Evolutionary conservation across 371 early-diverging fungal genomes (phyloP).

Genomic region (Syncephalis fuscata): DNA sequence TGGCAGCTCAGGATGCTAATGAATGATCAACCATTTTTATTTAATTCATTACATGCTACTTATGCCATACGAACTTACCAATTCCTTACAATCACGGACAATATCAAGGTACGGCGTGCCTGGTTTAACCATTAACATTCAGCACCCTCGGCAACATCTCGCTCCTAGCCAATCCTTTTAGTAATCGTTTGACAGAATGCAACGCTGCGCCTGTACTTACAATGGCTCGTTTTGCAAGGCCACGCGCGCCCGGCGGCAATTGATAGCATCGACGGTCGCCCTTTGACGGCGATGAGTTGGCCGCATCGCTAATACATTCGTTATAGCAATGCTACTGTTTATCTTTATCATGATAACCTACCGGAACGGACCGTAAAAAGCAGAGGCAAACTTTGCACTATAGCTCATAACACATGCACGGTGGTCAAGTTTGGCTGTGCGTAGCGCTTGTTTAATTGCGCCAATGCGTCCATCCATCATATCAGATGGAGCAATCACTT

Average conservation of each 20-base stretch:
- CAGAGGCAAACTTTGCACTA: constrained; percentile 86
- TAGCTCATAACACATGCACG: constrained; percentile 82
- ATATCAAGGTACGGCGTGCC: constrained; percentile 91
- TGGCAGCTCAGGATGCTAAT: constrained; percentile 33
- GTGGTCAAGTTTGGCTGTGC: constrained; percentile 51
- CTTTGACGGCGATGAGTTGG: constrained; percentile 75
- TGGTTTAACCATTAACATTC: constrained; percentile 96
- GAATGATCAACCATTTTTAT: not conserved
- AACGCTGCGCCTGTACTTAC: constrained; percentile 11
- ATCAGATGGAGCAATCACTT: constrained; percentile 87
- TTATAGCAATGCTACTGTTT: not conserved
- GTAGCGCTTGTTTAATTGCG: constrained; percentile 73
- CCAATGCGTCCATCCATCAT: constrained; percentile 96
- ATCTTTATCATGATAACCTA: constrained; percentile 12
- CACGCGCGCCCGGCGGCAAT: constrained; percentile 75
- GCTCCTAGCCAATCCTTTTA: too few relatives aligned
- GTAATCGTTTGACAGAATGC: too few relatives aligned
- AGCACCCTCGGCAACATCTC: constrained; percentile 89
- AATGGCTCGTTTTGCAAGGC: constrained; percentile 77
- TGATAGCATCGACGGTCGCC: constrained; percentile 94
- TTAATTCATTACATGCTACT: not conserved
- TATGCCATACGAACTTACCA: constrained; percentile 18
- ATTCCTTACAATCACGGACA: constrained; percentile 71
- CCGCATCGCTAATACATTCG: constrained; percentile 54
- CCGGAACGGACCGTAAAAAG: constrained; percentile 95